Conservation (phyloP, 2,329 filamentous ascomycete genomes). For the Curvularia eragrostidis region DNA sequence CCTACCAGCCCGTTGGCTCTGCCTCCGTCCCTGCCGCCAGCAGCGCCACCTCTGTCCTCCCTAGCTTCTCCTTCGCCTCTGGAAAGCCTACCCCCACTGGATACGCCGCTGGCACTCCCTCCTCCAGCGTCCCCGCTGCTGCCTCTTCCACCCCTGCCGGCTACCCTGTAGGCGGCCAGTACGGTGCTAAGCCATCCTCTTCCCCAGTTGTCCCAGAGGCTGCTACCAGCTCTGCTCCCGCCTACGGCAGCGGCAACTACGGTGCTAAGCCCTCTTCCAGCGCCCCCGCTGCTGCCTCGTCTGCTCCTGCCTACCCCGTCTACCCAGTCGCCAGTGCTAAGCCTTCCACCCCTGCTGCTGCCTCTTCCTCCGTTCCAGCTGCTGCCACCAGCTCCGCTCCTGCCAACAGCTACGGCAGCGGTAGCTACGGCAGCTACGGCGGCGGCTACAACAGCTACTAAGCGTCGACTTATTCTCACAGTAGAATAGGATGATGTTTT, state of each 20-base stretch:
- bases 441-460: constrained; percentile 36
- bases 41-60: constrained; percentile 26
- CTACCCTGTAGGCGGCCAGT: constrained; percentile 5
- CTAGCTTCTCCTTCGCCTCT: constrained; percentile 35
- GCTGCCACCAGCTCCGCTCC: constrained; percentile 6
- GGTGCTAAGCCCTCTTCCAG: constrained; percentile 14
- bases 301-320: constrained; percentile 17
- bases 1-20: constrained; percentile 28
- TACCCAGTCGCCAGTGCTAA: neutral
- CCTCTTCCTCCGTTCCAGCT: too few species aligned
- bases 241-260: neutral
- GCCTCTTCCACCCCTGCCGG: constrained; percentile 13
- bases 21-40: constrained; percentile 25
- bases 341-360: neutral
- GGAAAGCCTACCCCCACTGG: constrained; percentile 27
- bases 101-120: constrained; percentile 10
- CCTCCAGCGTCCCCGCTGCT: constrained; percentile 18
- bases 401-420: constrained; percentile 14
- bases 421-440: constrained; percentile 27
- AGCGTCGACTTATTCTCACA: constrained; percentile 16
- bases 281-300: neutral
- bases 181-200: constrained; percentile 8
- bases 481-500: constrained; percentile 29
- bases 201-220: constrained; percentile 4
- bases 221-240: constrained; percentile 2